Evolutionary conservation across 2,329 filamentous ascomycete genomes (phyloP).

Genomic region (Chrysoporthe cubensis): DNA sequence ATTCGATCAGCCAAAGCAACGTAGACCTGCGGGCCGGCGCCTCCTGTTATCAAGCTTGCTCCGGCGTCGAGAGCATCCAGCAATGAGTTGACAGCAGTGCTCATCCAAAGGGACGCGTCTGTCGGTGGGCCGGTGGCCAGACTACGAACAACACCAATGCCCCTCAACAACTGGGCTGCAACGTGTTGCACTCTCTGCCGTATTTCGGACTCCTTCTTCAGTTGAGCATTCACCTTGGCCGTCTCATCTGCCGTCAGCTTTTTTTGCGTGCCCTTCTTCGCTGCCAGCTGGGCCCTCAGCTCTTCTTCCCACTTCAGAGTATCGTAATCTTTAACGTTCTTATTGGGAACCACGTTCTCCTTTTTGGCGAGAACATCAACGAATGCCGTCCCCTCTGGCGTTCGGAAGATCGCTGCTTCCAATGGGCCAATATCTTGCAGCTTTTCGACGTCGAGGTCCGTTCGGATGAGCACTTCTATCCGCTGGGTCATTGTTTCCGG

Average conservation of each 20-base stretch:
- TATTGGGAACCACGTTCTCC: slow-evolving; percentile 71
- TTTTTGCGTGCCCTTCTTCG: slow-evolving; percentile 89
- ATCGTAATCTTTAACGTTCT: slow-evolving; percentile 93
- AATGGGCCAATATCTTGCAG: slow-evolving; percentile 77
- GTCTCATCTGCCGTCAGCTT: slow-evolving; percentile 90
- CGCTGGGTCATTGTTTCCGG: slow-evolving; percentile 79
- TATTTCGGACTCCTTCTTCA: slow-evolving; percentile 84
- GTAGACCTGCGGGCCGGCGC: slow-evolving; percentile 77
- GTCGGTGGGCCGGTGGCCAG: slow-evolving; percentile 88
- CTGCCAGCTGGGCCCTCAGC: slow-evolving; percentile 80
- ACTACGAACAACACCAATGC: slow-evolving; percentile 82
- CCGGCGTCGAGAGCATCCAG: slow-evolving; percentile 78
- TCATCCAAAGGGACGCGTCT: slow-evolving; percentile 87
- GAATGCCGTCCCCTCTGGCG: slow-evolving; percentile 84
- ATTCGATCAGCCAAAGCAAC: slow-evolving; percentile 78
- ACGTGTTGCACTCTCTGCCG: slow-evolving; percentile 71
- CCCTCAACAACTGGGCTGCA: slow-evolving; percentile 75
- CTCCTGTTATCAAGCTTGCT: slow-evolving; percentile 79
- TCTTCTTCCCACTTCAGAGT: slow-evolving; percentile 98
- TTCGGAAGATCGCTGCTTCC: slow-evolving; percentile 91
- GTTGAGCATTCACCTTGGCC: slow-evolving; percentile 86
- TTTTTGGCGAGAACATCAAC: slow-evolving; percentile 91
- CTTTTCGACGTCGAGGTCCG: slow-evolving; percentile 73
- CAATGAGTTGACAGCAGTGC: slow-evolving; percentile 74
- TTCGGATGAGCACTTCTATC: slow-evolving; percentile 73